These are phyloP conservation scores for Cryphonectria radicalis DNA, from an alignment of 2,329 filamentous ascomycete genomes.

Conservation along the genomic window DNA sequence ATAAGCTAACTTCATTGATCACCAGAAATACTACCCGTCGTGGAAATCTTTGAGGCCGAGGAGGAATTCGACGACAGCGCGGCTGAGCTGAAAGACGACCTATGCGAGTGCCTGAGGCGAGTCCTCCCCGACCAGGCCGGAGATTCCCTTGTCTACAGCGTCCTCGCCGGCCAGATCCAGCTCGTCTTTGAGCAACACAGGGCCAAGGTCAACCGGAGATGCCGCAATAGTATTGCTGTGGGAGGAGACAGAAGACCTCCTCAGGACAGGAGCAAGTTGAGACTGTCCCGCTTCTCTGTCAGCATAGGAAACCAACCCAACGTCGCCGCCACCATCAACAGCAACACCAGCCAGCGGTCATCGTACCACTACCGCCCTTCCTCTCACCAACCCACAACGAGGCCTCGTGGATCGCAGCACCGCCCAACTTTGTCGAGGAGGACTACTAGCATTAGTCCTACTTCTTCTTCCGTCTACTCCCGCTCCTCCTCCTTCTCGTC, in stretches of 20 bases:
- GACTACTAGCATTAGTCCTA: constrained; percentile 16
- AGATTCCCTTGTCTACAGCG: constrained; percentile 20
- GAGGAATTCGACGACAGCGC: constrained; percentile 28
- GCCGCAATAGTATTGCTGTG: constrained; percentile 15
- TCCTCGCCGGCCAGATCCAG: constrained; percentile 28
- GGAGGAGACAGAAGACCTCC: background rate
- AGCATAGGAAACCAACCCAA: background rate
- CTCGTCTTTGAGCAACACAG: constrained; percentile 29
- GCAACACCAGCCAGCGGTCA: constrained; percentile 13
- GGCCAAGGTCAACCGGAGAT: constrained; percentile 26
- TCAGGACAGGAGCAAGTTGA: constrained; percentile 11
- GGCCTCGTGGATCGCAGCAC: background rate
- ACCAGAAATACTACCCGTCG: constrained; percentile 24
- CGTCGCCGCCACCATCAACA: background rate
- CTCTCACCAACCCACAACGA: background rate
- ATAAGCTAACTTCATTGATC: background rate
- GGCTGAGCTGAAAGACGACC: constrained; percentile 24
- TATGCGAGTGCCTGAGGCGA: constrained; percentile 22
- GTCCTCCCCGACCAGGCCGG: constrained; percentile 25
- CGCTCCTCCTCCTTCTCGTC: background rate
- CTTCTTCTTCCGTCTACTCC: constrained; percentile 25
- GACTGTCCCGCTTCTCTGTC: constrained; percentile 22
- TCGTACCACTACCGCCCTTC: constrained; percentile 6
- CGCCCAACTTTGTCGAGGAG: constrained; percentile 14
- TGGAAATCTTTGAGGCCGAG: constrained; percentile 28